Evolutionary conservation across 441 rosid genomes (phyloP).

Genomic region (Arabidopsis hybrid): DNA sequence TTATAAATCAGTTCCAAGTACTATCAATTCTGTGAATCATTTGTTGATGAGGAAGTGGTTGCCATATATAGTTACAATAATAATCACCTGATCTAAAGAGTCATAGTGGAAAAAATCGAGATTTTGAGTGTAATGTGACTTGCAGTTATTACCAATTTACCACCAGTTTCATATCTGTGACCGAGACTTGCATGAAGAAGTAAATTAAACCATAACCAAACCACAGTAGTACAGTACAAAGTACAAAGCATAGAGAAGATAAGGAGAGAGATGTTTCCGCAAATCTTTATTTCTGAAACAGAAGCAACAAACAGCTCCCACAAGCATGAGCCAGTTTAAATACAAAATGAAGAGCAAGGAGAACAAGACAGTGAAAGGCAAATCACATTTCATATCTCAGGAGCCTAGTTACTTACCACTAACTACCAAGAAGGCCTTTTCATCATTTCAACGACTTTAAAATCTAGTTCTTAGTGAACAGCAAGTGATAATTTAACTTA

Average conservation of each 20-base stretch:
- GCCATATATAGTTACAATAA: neutral
- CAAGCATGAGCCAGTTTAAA: conserved; percentile 20
- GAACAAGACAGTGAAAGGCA: conserved; percentile 19
- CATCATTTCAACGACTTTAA: neutral
- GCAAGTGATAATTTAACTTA: neutral
- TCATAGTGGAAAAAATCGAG: neutral
- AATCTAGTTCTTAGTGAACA: conserved; percentile 18
- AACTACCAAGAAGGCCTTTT: conserved; percentile 27
- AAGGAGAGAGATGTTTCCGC: conserved; percentile 3
- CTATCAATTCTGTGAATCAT: too few species aligned
- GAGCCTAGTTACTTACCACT: conserved; percentile 20
- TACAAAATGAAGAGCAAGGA: conserved; percentile 28
- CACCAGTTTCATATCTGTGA: neutral
- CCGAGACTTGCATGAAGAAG: neutral
- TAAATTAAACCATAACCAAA: neutral
- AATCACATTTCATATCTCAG: conserved; percentile 21
- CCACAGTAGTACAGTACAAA: neutral
- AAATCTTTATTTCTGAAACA: conserved; percentile 33
- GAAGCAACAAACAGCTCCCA: conserved; percentile 18
- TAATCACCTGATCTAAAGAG: neutral
- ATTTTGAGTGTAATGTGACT: neutral
- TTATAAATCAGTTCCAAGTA: neutral
- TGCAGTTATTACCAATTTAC: neutral
- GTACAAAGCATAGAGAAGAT: neutral
- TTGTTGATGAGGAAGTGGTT: too few species aligned